Evolutionary conservation across 805 yeast species (phyloP), one percentile per base, ranked within the genome.

Genomic region (Tetrapisispora nanseiensis): DNA sequence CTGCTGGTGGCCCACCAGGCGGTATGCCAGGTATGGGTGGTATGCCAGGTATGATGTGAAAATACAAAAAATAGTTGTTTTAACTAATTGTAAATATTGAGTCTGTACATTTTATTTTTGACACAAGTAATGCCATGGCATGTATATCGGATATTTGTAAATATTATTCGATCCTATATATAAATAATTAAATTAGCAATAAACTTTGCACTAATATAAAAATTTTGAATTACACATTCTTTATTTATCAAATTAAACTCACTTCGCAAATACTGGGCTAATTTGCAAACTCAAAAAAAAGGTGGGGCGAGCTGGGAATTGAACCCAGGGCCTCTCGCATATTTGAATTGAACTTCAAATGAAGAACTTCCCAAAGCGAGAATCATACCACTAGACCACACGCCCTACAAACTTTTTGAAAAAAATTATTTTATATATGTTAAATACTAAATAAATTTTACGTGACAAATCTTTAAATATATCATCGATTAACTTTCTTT

Each of bases 261-360:
- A n/a, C n/a, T n/a, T n/a, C n/a, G n/a, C n/a, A n/a, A n/a, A n/a
- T n/a, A n/a, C n/a, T n/a, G n/a, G n/a, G n/a, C n/a, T n/a, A n/a
- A n/a, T n/a, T n/a, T n/a, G n/a, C n/a, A n/a, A n/a, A n/a, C n/a
- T 19, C 16, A 29, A 22, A 21, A 33, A 19, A 35, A 34, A 47
- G 46, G 50, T 26, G 65, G 66, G 65, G 64, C 66, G 59, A 52
- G 59, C 75, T 68, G 76, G 75, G 75, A 71, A 70, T 71, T 70
- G 75, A 71, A 71, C 75, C 76, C 76, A 68, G 76, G 76, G 74
- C 76, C 75, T 71, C 75, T 70, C 75, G 72, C 75, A 72, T 56
- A 49, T 51, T 55, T 47, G 51, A 34, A 39, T n/a, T 36, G 16
- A 5, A 16, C 22, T 19, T 12, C 28, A 29, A 36, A 20, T 23